Base-by-base conservation (phyloP, 805 yeast species). In the Komagataella ulmi region DNA sequence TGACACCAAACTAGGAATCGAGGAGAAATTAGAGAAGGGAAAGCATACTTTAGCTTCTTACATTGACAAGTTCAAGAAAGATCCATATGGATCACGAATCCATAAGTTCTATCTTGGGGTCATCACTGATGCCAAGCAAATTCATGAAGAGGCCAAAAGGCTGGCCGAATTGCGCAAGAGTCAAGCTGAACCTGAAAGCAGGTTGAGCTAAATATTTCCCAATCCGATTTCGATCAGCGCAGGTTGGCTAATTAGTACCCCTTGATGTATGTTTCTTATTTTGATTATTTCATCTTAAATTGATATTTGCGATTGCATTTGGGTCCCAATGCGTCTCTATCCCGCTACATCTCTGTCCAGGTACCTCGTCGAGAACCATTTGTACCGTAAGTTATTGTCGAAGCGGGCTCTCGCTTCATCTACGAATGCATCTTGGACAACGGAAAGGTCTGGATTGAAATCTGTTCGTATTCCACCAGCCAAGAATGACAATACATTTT, bases 141-240 rank as follows among this genome's bases (percentile, higher is more conserved):
- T 85, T 49, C 90, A 86, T 64, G 74, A 71, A 51, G 91, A 85
- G 66, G 95, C 95, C 19, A 72, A 73, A 56, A 73, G 91, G 59
- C 72, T 85, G 61, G 85, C 85, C 18, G 83, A 76, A 44, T 60
- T 83, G 60, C 40, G 14, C 40, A 78, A 82, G 65, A 72, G 71
- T 59, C 59, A 61, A 30, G 55, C 64, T 43, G 49, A 17, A 17
- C 49, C n/a, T 17, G 44, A 47, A 43, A n/a, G 24, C 14, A 30
- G 40, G 40, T 30, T 30, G 40, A 30, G 40, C 40, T 30, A 5
- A 30, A 30, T 10, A 4, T 30, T 10, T 8, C 14, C 40, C 40
- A 10, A 30, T 30, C 14, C 8, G 40, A 10, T 30, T 30, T 4
- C 8, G 40, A 30, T 30, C 14, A 14, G 40, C 14, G 40, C 40